phyloP scores from a whole-genome alignment of 2,329 filamentous ascomycete species.

The Penicillium corylophilum region DNA sequence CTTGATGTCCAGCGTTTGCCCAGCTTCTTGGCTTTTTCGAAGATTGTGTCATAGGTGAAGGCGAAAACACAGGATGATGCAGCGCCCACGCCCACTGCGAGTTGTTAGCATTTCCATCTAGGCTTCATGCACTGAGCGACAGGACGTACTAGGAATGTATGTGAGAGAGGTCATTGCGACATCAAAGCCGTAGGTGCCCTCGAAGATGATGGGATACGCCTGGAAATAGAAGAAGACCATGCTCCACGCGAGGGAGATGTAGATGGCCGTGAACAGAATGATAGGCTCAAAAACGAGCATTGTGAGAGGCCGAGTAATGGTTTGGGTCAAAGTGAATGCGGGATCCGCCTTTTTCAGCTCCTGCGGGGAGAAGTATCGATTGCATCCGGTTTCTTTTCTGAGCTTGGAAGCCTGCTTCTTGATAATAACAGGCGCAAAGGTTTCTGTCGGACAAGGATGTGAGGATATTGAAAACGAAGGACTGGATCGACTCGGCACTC shows the following conservation, averaged over 20 bases:
- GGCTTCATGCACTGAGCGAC: too few relatives aligned
- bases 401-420: constrained; percentile 57
- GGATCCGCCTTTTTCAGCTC: constrained; percentile 54
- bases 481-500: background rate
- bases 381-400: constrained; percentile 55
- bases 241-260: constrained; percentile 68
- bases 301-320: constrained; percentile 67
- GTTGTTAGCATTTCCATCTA: background rate
- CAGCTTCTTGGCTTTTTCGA: constrained; percentile 52
- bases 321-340: constrained; percentile 40
- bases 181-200: constrained; percentile 61
- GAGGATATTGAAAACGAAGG: background rate
- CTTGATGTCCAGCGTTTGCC: constrained; percentile 56
- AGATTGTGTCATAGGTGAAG: constrained; percentile 62
- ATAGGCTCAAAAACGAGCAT: constrained; percentile 74
- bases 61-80: constrained; percentile 61
- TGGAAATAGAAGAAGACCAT: constrained; percentile 75
- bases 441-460: constrained; percentile 45
- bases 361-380: constrained; percentile 55
- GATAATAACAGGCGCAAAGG: constrained; percentile 60
- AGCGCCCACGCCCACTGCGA: constrained; percentile 60
- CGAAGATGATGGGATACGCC: constrained; percentile 70
- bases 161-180: constrained; percentile 65
- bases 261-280: constrained; percentile 67
- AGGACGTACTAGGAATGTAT: constrained; percentile 61